Base-by-base conservation (phyloP, 2,329 filamentous ascomycete genomes). In the Epichloe coenophiala region DNA sequence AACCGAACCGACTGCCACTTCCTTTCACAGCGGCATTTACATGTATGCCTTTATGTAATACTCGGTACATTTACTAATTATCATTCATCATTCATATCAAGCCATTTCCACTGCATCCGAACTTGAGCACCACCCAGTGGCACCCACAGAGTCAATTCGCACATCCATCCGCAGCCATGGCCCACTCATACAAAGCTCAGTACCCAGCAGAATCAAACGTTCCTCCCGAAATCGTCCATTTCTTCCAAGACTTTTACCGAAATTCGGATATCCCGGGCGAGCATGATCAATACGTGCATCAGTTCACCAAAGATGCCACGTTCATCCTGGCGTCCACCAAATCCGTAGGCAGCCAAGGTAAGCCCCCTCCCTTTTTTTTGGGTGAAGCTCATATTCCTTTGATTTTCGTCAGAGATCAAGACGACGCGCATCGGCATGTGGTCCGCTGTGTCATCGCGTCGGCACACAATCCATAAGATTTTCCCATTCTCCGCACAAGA, bases 231-330 rank as follows among this genome's bases (percentile, higher is more conserved):
- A 57, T 61, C 21, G 54, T 58, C 15, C 37, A 50, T 12, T 66
- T 65, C 50, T 60, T 66, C 23, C 51, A 57, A 39, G 45, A 53
- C 12, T 67, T 67, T 51, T 67, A 63, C 53, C 49, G 49, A 11
- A 53, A 59, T 19, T 65, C 63, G 2, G 65, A 67, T 47, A 63
- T 54, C 0, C 60, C 62, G 0, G 58, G 57, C 13, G 56, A 54
- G 5, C 59, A 62, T 44, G 60, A 64, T 6, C 46, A 56, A 19
- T 66, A 67, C 46, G 60, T 60, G 15, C 51, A 56, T 19, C 47
- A 50, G 42, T 65, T 65, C 48, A 55, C 58, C 0, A 51, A 53
- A 3, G 63, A 65, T 35, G 63, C 64, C 5, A 60, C 55, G 1
- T 61, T 66, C 27, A 58, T 62, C 31, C 50, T 67, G 47, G 63